Conservation (phyloP, 2,329 filamentous ascomycete genomes). For the Zymoseptoria pseudotritici region DNA sequence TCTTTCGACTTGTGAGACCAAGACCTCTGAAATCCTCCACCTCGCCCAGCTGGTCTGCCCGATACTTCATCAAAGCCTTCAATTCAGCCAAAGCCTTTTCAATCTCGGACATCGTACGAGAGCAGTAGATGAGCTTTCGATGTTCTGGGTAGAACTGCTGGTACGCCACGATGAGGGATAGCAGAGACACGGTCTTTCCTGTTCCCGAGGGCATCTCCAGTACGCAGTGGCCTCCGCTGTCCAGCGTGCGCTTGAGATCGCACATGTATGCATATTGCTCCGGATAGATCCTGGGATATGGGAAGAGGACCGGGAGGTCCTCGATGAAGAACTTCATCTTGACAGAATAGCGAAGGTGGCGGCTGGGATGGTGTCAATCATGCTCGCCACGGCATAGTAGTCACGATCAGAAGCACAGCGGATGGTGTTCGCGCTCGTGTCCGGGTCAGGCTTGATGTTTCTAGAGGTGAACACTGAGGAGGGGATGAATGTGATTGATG, state of each 20-base stretch:
- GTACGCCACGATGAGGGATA: constrained; percentile 94
- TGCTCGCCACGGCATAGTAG: background rate
- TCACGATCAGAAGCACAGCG: background rate
- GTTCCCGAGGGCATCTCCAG: constrained; percentile 98
- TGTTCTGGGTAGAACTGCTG: constrained; percentile 90
- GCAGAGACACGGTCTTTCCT: constrained; percentile 89
- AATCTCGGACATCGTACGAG: constrained; percentile 98
- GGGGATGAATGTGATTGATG: background rate
- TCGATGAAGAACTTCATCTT: constrained; percentile 76
- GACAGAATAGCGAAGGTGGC: constrained; percentile 5
- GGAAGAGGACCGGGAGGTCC: constrained; percentile 64
- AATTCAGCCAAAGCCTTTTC: constrained; percentile 93
- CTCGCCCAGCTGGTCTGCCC: constrained; percentile 76
- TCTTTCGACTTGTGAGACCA: constrained; percentile 92
- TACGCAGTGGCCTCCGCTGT: constrained; percentile 90
- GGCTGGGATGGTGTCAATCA: background rate
- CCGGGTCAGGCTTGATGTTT: background rate
- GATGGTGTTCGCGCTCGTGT: background rate
- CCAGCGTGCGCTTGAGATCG: constrained; percentile 80
- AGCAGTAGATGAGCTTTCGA: constrained; percentile 96
- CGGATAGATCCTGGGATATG: constrained; percentile 68
- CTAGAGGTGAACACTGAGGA: background rate
- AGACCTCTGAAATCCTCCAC: constrained; percentile 90
- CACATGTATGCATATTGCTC: constrained; percentile 77
- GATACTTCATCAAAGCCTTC: constrained; percentile 90